Base-by-base conservation (phyloP, 768 basidiomycete genomes). In the Kondoa subrosea region DNA sequence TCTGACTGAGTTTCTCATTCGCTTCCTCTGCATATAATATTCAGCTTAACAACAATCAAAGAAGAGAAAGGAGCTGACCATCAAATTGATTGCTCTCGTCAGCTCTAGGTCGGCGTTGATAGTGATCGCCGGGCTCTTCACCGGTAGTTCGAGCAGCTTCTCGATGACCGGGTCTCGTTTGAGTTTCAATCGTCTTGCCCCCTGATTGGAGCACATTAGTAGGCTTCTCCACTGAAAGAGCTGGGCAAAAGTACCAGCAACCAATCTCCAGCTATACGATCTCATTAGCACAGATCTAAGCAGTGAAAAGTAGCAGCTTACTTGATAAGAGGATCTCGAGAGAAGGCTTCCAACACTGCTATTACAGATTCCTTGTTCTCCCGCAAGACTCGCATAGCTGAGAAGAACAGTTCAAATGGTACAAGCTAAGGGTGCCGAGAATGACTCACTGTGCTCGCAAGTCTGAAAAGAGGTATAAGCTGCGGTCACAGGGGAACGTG, bases 341-440 rank as follows among this genome's bases (percentile, higher is more conserved):
- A 92, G 76, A 99, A 97, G 4, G 95, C 93, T 77, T 99, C 95
- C 31, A 99, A 81, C 25, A 99, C 93, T 3, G 95, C 95, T 89
- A 97, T 91, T 68, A 99, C 80, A n/a, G 91, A 95, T 77, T 99
- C 95, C 78, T 91, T 91, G 79, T 99, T 97, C 68, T 88, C 89
- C 32, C 95, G 87, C 67, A 97, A 79, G 3, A 99, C 95, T 66
- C 84, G 83, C 93, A 99, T 97, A n/a, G 90, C 89, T 68, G 91
- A 91, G n/a, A n/a, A n/a, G n/a, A n/a, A n/a, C n/a, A n/a, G n/a
- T n/a, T n/a, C n/a, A n/a, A n/a, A n/a, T n/a, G n/a, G n/a, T n/a
- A n/a, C n/a, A n/a, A n/a, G n/a, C n/a, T n/a, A n/a, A n/a, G n/a
- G n/a, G n/a, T n/a, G n/a, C n/a, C n/a, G n/a, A 64, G 21, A 8